Evolutionary conservation across 2,329 filamentous ascomycete genomes (phyloP), one percentile per base, ranked within the genome.

Genomic region (Hymenotorrendiella dingleyae): DNA sequence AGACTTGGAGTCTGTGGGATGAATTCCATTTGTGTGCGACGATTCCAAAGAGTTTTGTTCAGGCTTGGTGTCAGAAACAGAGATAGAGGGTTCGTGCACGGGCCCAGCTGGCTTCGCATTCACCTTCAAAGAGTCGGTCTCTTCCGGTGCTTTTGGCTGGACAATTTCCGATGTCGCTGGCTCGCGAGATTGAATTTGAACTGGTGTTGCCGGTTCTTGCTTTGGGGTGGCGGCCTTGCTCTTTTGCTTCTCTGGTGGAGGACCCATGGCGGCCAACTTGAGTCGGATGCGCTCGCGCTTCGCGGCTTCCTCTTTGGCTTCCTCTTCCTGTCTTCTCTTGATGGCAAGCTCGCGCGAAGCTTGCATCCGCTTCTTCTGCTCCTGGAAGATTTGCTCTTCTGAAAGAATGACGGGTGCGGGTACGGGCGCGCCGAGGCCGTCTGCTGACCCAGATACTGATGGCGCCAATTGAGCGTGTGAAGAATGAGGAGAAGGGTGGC

Each of bases 311-410:
- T 86, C 82, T n/a, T 71, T 74, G 16, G 75, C 80, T 54, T 84
- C 81, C 60, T 88, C 76, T 45, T 85, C 82, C 46, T 78, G 67
- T 36, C 78, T 71, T 44, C 82, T 73, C 57, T 84, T 81, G 56
- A 82, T 80, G 16, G 83, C 84, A 40, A 79, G 67, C 55, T 89
- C 83, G 6, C 80, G 72, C 28, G 78, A 77, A 54, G 86, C 80
- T 27, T 74, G 74, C 84, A 90, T 89, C 17, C 86, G 74, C 65
- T 72, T 85, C 73, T 69, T 84, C 65, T 77, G 84, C 56, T 67
- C 76, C 62, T 71, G 80, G 14, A 42, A 43, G 50, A 72, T 72
- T 45, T 84, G 80, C 28, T 78, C 70, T 36, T 76, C 73, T 2
- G 50, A 50, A 6, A 62, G 57, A 19, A 61, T 59, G 17, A 59